phyloP scores from a whole-genome alignment of 495 filamentous ascomycete species.

The Aspergillus egyptiacus region DNA sequence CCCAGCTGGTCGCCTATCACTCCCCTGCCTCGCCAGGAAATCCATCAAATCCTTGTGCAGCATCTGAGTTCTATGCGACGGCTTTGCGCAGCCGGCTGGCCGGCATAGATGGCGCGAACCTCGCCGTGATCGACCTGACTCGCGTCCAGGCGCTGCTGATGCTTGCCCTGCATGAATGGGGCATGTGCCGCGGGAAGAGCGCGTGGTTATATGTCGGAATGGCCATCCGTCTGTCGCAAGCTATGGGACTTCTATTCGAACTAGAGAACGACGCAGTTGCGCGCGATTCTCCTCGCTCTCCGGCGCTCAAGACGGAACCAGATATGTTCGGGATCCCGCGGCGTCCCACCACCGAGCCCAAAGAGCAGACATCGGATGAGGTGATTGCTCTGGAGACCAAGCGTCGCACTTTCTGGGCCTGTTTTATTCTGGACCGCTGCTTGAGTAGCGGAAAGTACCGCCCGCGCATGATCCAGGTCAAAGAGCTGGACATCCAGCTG shows the following conservation, averaged over 20 bases:
- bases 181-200: constrained; percentile 65
- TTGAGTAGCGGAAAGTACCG: constrained; percentile 71
- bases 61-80: constrained; percentile 74
- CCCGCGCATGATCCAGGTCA: constrained; percentile 59
- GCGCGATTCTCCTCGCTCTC: constrained; percentile 39
- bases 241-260: constrained; percentile 64
- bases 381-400: constrained; percentile 68
- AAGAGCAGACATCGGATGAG: constrained; percentile 44
- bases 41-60: constrained; percentile 55
- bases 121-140: constrained; percentile 57
- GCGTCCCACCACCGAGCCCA: constrained; percentile 22
- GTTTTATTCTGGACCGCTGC: constrained; percentile 76
- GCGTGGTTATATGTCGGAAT: constrained; percentile 75
- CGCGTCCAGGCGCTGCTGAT: constrained; percentile 73
- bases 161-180: constrained; percentile 82
- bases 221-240: constrained; percentile 69
- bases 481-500: constrained; percentile 53
- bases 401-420: constrained; percentile 80
- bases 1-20: constrained; percentile 60
- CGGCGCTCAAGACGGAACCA: constrained; percentile 37
- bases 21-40: constrained; percentile 41
- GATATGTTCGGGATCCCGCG: constrained; percentile 39
- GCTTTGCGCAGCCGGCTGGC: constrained; percentile 62
- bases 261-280: constrained; percentile 40
- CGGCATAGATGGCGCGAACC: constrained; percentile 42